Percentiles rank a stretch among this genome's conserved stretches.
Conservation (phyloP, 2,329 filamentous ascomycete species). For the Phialemoniopsis sp. region DNA sequence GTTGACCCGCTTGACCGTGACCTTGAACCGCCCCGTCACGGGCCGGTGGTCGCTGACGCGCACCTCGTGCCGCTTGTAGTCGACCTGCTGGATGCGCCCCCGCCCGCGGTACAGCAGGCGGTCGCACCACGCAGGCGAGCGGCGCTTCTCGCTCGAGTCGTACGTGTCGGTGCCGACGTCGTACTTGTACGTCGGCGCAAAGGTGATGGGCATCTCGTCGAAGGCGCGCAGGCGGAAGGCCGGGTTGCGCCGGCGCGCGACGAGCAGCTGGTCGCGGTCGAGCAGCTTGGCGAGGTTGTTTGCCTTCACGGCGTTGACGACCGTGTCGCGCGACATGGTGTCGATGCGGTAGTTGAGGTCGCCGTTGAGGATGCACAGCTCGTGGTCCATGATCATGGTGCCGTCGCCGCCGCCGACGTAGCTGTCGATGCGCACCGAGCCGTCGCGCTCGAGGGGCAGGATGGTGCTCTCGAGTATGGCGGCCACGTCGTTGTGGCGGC, state of each 20-base stretch:
- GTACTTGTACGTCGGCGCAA: constrained; percentile 97
- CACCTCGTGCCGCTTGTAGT: constrained; percentile 87
- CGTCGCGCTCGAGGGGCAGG: constrained; percentile 69
- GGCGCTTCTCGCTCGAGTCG: constrained; percentile 90
- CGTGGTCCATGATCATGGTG: constrained; percentile 90
- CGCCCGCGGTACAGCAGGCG: constrained; percentile 80
- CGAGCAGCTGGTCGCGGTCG: constrained; percentile 87
- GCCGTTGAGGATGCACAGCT: constrained; percentile 94
- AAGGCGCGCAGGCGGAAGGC: constrained; percentile 86
- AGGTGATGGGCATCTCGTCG: constrained; percentile 84
- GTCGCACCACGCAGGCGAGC: constrained; percentile 95
- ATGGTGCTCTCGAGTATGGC: constrained; percentile 78
- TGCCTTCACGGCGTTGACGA: constrained; percentile 78
- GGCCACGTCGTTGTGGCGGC: constrained; percentile 89
- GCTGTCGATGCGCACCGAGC: constrained; percentile 65
- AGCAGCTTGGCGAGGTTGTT: constrained; percentile 82
- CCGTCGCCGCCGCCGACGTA: constrained; percentile 93
- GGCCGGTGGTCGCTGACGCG: constrained; percentile 89
- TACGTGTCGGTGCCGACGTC: constrained; percentile 94
- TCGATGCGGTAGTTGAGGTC: constrained; percentile 99
- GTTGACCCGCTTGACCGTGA: constrained; percentile 80
- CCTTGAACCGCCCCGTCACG: constrained; percentile 78
- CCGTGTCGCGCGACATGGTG: constrained; percentile 89
- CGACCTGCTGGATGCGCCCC: constrained; percentile 72
- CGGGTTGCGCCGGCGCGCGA: constrained; percentile 84